Evolutionary conservation across 495 filamentous ascomycete species (phyloP), one percentile per base, ranked within the genome.

Genomic region (Penicillium daleae): DNA sequence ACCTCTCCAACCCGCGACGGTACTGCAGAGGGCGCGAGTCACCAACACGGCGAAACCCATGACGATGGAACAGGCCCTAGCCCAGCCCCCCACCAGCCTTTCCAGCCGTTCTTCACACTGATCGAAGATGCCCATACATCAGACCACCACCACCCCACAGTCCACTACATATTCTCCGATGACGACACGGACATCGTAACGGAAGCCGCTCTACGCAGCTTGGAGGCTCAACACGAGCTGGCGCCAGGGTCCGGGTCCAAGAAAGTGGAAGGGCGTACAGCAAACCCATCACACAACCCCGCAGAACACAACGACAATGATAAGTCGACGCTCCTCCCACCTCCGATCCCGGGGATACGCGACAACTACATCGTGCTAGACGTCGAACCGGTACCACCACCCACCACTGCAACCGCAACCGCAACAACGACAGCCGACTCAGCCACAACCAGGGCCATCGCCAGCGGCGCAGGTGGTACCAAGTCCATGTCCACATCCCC

Each of bases 111-210:
- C 78, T 83, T 84, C 81, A 83, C 77, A 58, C 71, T 85, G 59
- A 78, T 84, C 66, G 78, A 82, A 69, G 81, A 79, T 67, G 68
- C 73, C 54, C 74, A 76, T 63, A 76, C 73, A 26, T 71, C 71
- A 26, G 78, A 76, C 52, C 78, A 91, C 75, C 83, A 94, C 74
- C 93, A 96, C 63, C 86, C 88, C 22, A 86, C 83, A 42, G 87
- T 97, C 3, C 92, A 94, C 81, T 98, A 98, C 78, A 85, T 97
- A 62, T 98, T 96, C 78, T 84, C 83, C 64, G 90, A 93, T 69
- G 92, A 96, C 75, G 82, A 85, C 69, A 74, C 71, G 5, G 88
- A 90, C 10, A 78, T 89, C 48, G 74, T 91, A 32, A 89, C 89
- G 7, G 79, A 80, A 56, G 83, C 82, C 13, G 78, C 79, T 6